Percentiles rank a stretch among this genome's conserved stretches.
Evolutionary conservation across 495 filamentous ascomycete species (phyloP).

Genomic region (Tuber magnatum): DNA sequence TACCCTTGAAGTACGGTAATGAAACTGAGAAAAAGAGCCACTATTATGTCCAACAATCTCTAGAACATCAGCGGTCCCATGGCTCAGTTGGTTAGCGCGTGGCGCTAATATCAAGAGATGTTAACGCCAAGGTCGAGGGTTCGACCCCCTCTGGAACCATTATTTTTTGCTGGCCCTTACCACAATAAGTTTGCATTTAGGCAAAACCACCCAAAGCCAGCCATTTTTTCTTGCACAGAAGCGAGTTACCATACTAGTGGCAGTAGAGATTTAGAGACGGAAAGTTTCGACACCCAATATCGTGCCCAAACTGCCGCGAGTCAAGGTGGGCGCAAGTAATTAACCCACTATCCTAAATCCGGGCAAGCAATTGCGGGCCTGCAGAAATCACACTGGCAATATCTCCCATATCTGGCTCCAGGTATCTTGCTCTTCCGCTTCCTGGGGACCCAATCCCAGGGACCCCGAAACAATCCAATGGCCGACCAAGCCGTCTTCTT

Average conservation of each 20-base stretch:
- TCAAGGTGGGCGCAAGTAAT: not conserved
- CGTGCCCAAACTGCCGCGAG: not conserved
- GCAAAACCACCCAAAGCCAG: not conserved
- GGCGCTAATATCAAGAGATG: conserved; percentile 25
- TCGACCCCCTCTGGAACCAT: conserved; percentile 32
- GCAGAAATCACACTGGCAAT: not conserved
- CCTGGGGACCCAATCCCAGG: not conserved
- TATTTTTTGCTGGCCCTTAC: not conserved
- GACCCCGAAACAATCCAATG: not conserved
- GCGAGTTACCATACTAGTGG: not conserved
- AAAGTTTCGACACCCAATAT: not conserved
- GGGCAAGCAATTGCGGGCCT: not conserved
- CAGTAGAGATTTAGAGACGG: not conserved
- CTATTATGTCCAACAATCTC: not conserved
- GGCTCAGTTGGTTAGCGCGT: conserved; percentile 30
- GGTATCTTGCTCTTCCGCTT: not conserved
- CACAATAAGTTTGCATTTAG: not conserved
- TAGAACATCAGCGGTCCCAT: conserved; percentile 13
- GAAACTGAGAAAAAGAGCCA: not conserved
- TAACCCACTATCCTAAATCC: not conserved
- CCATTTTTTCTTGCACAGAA: not conserved
- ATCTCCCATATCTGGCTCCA: not conserved
- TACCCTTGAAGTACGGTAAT: too few species aligned
- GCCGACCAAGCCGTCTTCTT: not conserved
- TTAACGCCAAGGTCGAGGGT: conserved; percentile 32